Percentiles rank a stretch among this genome's conserved stretches.
Evolutionary conservation across 805 yeast genomes (phyloP).

Genomic region (Tetrapisispora taiwanensis): DNA sequence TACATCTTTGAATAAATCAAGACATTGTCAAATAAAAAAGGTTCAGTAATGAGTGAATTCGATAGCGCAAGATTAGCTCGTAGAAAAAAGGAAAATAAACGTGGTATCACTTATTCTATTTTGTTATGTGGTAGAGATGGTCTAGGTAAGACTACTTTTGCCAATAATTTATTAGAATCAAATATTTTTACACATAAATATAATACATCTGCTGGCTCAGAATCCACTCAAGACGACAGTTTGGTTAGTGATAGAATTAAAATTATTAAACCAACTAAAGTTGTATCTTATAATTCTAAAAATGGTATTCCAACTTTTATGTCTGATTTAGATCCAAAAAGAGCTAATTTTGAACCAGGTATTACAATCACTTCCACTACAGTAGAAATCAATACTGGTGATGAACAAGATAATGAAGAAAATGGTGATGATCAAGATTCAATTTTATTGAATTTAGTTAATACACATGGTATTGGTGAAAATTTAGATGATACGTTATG

Average conservation of each 20-base stretch:
- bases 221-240: slow-evolving; percentile 6
- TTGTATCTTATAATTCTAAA: slow-evolving; percentile 48
- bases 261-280: slow-evolving; percentile 26
- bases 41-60: slow-evolving; percentile 3
- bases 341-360: slow-evolving; percentile 62
- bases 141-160: slow-evolving; percentile 68
- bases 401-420: neutral
- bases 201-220: slow-evolving; percentile 26
- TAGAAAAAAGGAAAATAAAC: slow-evolving; percentile 56
- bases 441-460: slow-evolving; percentile 55
- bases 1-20: too few species aligned
- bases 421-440: slow-evolving; percentile 17
- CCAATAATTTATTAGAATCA: slow-evolving; percentile 56
- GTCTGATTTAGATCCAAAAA: slow-evolving; percentile 49
- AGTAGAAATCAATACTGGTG: slow-evolving; percentile 21
- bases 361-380: slow-evolving; percentile 50
- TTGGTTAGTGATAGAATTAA: slow-evolving; percentile 14
- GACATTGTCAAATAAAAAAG: too few species aligned
- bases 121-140: slow-evolving; percentile 68
- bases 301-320: slow-evolving; percentile 52
- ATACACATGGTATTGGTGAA: slow-evolving; percentile 73
- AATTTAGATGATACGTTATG: slow-evolving; percentile 63
- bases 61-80: slow-evolving; percentile 27
- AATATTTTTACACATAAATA: slow-evolving; percentile 52
- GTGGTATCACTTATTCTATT: slow-evolving; percentile 64